Base-by-base conservation (phyloP, 2,329 filamentous ascomycete species). In the Onygenales sp. region DNA sequence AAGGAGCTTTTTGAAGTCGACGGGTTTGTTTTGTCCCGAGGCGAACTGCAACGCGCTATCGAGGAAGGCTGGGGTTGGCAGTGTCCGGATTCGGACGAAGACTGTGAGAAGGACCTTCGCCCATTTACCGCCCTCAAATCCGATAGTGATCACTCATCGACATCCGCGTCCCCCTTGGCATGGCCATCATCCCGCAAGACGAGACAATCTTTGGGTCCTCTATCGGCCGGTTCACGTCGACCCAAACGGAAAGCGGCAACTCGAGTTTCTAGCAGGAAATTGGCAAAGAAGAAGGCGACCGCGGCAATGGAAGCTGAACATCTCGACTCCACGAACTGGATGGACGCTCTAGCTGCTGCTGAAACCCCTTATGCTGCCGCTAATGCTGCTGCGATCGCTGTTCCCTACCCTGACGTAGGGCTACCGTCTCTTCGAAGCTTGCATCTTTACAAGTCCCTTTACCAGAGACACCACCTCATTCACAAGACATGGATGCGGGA, bases 21-120 rank as follows among this genome's bases (percentile, higher is more conserved):
- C 66, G 89, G 89, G 0, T 96, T 88, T 68, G 75, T 75, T 32
- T 75, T 98, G 2, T 85, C 89, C 0, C 77, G 84, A 0, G 89
- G 88, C 14, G 93, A 98, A 69, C 77, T 98, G 27, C 84, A 89
- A 59, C 85, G 85, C 61, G 91, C 93, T 33, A 90, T 97, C 53
- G 76, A 78, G 43, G 89, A 97, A 73, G 93, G 93, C 11, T 98
- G 93, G 93, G 93, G 91, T 11, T 98, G 93, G 90, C 93, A 98
- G 67, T 89, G 92, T 65, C 89, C 91, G 0, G 80, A 83, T 53
- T 87, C 86, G 0, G 70, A 78, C 3, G 81, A 87, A 51, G 89
- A 87, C 27, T 89, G 80, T 53, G 93, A 98, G 69, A 79, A 82
- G 54, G 91, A 98, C 65, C 71, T 96, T 48, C 89, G 87, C 68